Conservation (phyloP, 371 early-diverging fungal species). For the Mucor mucedo region DNA sequence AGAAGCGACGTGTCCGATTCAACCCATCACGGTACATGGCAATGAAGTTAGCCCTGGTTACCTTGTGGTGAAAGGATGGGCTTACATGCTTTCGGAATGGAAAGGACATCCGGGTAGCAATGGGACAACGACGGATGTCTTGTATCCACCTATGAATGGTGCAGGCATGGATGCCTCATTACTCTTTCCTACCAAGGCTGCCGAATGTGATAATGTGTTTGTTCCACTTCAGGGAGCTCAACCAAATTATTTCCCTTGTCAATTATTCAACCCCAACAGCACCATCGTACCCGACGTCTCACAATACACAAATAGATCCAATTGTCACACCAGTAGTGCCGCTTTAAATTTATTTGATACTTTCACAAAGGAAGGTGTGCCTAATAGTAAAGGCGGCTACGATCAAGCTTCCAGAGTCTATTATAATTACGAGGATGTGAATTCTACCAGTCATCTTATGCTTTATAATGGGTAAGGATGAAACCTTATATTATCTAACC, state of each 20-base stretch:
- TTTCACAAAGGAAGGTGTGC: conserved; percentile 41
- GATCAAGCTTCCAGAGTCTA: conserved; percentile 57
- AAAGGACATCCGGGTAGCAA: conserved; percentile 52
- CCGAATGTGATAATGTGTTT: conserved; percentile 62
- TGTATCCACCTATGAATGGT: conserved; percentile 64
- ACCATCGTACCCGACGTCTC: conserved; percentile 47
- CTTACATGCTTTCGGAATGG: conserved; percentile 58
- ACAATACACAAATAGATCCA: conserved; percentile 54
- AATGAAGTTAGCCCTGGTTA: conserved; percentile 44
- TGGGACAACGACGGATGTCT: conserved; percentile 51
- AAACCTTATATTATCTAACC: too few relatives aligned
- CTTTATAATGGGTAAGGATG: conserved; percentile 72
- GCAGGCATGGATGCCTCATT: conserved; percentile 66
- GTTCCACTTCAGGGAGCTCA: conserved; percentile 43
- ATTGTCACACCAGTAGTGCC: conserved; percentile 66
- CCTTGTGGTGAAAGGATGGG: conserved; percentile 57
- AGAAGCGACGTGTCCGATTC: conserved; percentile 52
- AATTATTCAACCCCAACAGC: conserved; percentile 53
- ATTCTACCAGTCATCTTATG: conserved; percentile 47
- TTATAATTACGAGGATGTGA: conserved; percentile 72
- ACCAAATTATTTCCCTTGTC: conserved; percentile 76
- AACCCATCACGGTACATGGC: conserved; percentile 34
- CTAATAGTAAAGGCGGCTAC: conserved; percentile 24
- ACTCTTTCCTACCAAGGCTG: conserved; percentile 64
- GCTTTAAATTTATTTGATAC: conserved; percentile 37